phyloP scores from a whole-genome alignment of 768 basidiomycete species.

The Naganishia vaughanmartiniae region DNA sequence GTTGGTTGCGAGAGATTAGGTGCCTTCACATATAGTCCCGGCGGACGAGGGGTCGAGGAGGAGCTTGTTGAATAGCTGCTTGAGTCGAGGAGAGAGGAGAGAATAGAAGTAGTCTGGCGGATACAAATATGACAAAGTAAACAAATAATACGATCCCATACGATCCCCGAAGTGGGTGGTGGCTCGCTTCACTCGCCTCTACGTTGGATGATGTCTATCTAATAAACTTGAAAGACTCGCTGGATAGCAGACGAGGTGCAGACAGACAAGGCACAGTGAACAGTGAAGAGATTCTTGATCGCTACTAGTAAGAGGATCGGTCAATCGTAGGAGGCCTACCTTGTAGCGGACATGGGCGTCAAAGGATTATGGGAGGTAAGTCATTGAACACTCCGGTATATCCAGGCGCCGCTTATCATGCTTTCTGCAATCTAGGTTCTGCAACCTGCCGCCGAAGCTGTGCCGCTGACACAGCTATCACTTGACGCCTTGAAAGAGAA shows the following conservation, averaged over 20 bases:
- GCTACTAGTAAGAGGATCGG: background rate
- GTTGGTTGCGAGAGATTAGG: too few species aligned
- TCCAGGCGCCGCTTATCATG: background rate
- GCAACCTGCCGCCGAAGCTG: slow-evolving; percentile 66
- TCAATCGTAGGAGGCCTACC: background rate
- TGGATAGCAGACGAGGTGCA: too few species aligned
- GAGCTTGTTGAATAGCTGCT: too few species aligned
- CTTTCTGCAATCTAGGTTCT: slow-evolving; percentile 56
- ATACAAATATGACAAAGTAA: background rate
- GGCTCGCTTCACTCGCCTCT: background rate
- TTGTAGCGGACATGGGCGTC: slow-evolving; percentile 50
- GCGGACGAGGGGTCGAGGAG: too few species aligned
- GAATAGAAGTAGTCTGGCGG: too few species aligned
- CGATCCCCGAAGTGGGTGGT: background rate
- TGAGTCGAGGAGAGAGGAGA: too few species aligned
- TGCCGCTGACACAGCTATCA: slow-evolving; percentile 74
- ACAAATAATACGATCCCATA: background rate
- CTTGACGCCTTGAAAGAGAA: slow-evolving; percentile 75
- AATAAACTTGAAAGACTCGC: background rate
- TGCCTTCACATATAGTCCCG: too few species aligned
- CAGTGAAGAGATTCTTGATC: background rate
- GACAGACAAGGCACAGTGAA: too few species aligned
- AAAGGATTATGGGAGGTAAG: slow-evolving; percentile 54
- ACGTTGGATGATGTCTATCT: background rate
- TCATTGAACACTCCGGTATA: background rate